Percentiles rank a stretch among this genome's conserved stretches.
These are phyloP conservation scores for Psilocybe tampanensis DNA, from an alignment of 768 basidiomycete species.

Conservation along the genomic window DNA sequence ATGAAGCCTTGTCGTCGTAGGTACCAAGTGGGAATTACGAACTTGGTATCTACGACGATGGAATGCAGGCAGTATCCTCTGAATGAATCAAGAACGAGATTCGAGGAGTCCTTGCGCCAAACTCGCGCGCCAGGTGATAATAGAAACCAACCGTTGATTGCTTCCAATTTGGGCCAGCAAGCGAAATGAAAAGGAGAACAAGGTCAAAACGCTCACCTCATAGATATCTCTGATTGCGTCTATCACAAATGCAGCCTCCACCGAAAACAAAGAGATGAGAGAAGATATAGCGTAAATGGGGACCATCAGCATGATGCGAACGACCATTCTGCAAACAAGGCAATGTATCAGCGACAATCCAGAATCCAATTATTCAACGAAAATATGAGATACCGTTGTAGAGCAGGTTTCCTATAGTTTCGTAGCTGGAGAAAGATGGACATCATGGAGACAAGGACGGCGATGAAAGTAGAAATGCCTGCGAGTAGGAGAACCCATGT, in stretches of 20 bases:
- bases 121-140: too few species aligned
- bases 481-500: constrained; percentile 59
- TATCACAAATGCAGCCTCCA: constrained; percentile 95
- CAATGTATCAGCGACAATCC: background rate
- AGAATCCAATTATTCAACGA: background rate
- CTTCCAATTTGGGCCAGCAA: background rate
- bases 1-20: too few species aligned
- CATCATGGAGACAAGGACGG: constrained; percentile 70
- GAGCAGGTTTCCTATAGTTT: constrained; percentile 80
- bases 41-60: too few species aligned
- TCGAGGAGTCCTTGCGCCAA: too few species aligned
- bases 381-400: constrained; percentile 63
- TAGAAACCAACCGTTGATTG: background rate
- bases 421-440: constrained; percentile 83
- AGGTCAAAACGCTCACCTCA: constrained; percentile 61
- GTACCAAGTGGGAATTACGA: too few species aligned
- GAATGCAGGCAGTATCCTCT: too few species aligned
- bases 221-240: constrained; percentile 95
- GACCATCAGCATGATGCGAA: constrained; percentile 97
- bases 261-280: constrained; percentile 89
- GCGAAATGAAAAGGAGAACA: background rate
- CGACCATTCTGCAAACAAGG: constrained; percentile 65
- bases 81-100: too few species aligned
- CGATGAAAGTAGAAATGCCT: constrained; percentile 64
- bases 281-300: constrained; percentile 92